Conservation (phyloP, 2,329 filamentous ascomycete species). For the Pseudopithomyces chartarum region DNA sequence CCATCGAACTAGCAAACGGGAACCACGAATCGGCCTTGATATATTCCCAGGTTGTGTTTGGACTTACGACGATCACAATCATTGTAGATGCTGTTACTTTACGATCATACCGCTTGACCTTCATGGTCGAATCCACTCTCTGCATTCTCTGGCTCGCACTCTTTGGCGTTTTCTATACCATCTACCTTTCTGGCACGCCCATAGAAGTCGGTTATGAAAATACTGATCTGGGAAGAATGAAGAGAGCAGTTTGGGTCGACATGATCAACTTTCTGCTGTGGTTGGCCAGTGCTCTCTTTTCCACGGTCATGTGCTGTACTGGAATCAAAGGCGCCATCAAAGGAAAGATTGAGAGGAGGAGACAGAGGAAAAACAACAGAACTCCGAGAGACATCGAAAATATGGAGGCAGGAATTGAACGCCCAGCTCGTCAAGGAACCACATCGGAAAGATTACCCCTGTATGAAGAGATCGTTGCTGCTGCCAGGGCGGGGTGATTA, state of each 20-base stretch:
- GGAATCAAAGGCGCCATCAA: conserved; percentile 24
- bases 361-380: conserved; percentile 6
- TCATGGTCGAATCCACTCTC: conserved; percentile 26
- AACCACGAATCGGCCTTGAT: conserved; percentile 18
- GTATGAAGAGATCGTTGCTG: conserved; percentile 6
- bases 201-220: conserved; percentile 10
- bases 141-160: conserved; percentile 28
- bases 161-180: conserved; percentile 25
- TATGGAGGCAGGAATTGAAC: conserved; percentile 9
- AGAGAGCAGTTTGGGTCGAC: conserved; percentile 28
- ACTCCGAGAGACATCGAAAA: not conserved
- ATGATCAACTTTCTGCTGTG: conserved; percentile 29
- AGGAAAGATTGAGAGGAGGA: conserved; percentile 15
- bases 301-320: conserved; percentile 30
- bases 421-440: not conserved
- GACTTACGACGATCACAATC: conserved; percentile 19
- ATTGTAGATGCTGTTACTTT: conserved; percentile 23
- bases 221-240: conserved; percentile 21
- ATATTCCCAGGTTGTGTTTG: conserved; percentile 25
- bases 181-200: conserved; percentile 10
- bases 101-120: conserved; percentile 27
- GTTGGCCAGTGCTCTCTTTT: conserved; percentile 28
- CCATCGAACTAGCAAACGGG: conserved; percentile 21
- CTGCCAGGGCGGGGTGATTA: not conserved
- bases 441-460: not conserved